Base-by-base conservation (phyloP, 352 stramenopile genomes). In the Phytophthora pseudosyringae region DNA sequence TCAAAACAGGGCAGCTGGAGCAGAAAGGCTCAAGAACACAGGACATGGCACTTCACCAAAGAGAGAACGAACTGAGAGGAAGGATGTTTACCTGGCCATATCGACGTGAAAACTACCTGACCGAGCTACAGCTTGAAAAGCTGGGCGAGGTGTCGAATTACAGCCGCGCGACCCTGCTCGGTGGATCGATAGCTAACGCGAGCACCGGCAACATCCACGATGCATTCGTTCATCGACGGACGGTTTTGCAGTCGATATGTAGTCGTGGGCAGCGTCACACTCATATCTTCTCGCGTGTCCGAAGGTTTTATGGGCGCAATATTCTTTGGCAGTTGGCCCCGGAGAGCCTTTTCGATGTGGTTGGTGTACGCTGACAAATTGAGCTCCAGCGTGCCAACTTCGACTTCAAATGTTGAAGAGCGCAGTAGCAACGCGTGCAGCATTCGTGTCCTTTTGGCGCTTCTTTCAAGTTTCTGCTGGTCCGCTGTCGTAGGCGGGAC, bases 341-440 rank as follows among this genome's bases (percentile, higher is more conserved):
- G 11, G 18, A 80, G 52, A 47, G 71, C 49, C 18, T 71, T 67
- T 44, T 89, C 69, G 18, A 91, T 56, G 47, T 76, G 71, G 50
- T 64, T 81, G 5, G 75, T 90, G 26, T 78, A 69, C 7, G 86
- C 47, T 8, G 78, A 78, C 1, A 88, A 38, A 11, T 75, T 73
- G 18, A 90, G 43, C 33, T 88, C 74, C 9, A 92, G 52, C 26
- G 68, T 67, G 7, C 67, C 71, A 7, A 81, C 38, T 33, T 84
- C 70, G 1, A 89, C 36, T 29, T 89, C 83, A 44, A 92, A 73
- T 28, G 64, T 78, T 4, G 81, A 80, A 5, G 79, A 71, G 35
- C 80, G 73, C 15, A 86, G 62, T 52, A 90, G 43, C n/a, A 90
- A 45, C 28, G 71, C 78, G 38, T 87, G 72, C n/a, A 92, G 31